These are phyloP conservation scores for Penicillium sp. DNA, from an alignment of 2,329 filamentous ascomycete species.

Conservation along the genomic window DNA sequence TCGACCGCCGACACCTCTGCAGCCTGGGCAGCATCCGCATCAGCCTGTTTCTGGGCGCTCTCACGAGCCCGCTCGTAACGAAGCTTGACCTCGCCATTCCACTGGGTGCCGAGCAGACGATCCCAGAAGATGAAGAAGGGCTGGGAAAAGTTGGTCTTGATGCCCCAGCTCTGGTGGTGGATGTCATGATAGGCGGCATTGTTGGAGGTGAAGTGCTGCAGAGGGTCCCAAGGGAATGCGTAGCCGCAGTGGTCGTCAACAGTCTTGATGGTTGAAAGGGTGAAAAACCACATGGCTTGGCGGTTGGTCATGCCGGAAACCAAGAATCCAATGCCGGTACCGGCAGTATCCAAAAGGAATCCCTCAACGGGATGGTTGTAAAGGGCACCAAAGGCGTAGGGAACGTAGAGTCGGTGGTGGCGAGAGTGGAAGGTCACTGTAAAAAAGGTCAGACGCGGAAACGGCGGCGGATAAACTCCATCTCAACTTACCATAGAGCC, in stretches of 20 bases:
- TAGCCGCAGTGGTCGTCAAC: constrained; percentile 98
- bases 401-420: constrained; percentile 95
- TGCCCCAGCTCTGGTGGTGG: constrained; percentile 98
- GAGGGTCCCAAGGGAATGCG: constrained; percentile 87
- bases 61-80: constrained; percentile 59
- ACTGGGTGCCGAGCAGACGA: constrained; percentile 74
- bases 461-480: neutral
- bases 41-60: constrained; percentile 57
- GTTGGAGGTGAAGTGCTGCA: constrained; percentile 89
- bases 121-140: constrained; percentile 92
- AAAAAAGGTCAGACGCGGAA: constrained; percentile 6
- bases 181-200: constrained; percentile 97
- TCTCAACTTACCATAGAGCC: constrained; percentile 77
- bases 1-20: constrained; percentile 17
- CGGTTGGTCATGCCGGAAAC: constrained; percentile 76
- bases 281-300: constrained; percentile 87
- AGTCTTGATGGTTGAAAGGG: constrained; percentile 86
- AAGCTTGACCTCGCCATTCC: constrained; percentile 65
- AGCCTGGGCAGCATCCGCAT: constrained; percentile 43
- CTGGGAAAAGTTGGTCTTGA: constrained; percentile 65
- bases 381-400: constrained; percentile 92
- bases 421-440: constrained; percentile 85
- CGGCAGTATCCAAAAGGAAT: constrained; percentile 87
- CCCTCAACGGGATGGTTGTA: constrained; percentile 97
- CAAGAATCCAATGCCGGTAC: constrained; percentile 81